Conservation (phyloP, 768 basidiomycete genomes). For the Kwoniella mangroviensis region DNA sequence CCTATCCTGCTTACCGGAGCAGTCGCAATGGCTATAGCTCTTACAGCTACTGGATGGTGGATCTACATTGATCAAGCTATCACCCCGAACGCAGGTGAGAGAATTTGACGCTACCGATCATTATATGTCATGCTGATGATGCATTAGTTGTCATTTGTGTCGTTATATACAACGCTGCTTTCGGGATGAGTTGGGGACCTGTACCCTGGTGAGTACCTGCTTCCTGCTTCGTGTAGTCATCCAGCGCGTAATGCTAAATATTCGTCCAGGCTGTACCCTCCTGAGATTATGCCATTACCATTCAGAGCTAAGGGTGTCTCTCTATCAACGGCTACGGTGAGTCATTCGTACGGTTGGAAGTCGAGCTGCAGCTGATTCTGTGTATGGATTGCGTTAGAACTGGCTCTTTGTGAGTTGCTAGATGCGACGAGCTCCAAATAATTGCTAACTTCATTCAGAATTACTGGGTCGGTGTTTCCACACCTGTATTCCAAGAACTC, state of each 20-base stretch:
- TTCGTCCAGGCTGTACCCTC: conserved; percentile 50
- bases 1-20: conserved; percentile 86
- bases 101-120: not conserved
- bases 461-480: conserved; percentile 84
- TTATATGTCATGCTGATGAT: conserved; percentile 1
- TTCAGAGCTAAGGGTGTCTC: conserved; percentile 96
- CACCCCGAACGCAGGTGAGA: conserved; percentile 69
- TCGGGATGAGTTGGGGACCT: conserved; percentile 84
- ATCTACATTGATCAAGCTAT: conserved; percentile 85
- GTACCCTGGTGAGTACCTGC: conserved; percentile 67
- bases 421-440: not conserved
- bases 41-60: conserved; percentile 86
- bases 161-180: conserved; percentile 89
- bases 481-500: conserved; percentile 81
- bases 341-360: conserved; percentile 16
- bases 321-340: conserved; percentile 79
- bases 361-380: not conserved
- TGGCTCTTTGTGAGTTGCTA: conserved; percentile 58
- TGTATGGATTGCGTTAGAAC: conserved; percentile 58
- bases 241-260: not conserved
- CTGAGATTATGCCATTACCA: conserved; percentile 80
- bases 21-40: conserved; percentile 79
- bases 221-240: not conserved
- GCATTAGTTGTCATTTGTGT: conserved; percentile 85
- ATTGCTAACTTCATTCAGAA: conserved; percentile 63